These are phyloP conservation scores for Cynanchum wilfordii DNA, from an alignment of 257 asterid genomes.

Conservation along the genomic window DNA sequence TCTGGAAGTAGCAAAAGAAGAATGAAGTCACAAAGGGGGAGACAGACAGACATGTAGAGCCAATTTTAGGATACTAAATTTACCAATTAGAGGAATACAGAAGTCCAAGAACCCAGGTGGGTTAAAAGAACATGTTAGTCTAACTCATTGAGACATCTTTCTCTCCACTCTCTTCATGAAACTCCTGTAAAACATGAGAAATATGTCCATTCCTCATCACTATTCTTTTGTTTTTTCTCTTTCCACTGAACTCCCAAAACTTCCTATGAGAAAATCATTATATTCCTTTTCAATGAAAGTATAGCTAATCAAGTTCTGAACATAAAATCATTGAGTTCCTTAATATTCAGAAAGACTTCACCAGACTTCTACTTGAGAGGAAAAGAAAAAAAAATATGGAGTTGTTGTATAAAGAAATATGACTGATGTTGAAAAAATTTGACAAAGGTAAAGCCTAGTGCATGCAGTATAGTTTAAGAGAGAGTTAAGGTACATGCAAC, in stretches of 20 bases:
- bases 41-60: too few species aligned
- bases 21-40: too few species aligned
- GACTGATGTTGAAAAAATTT: background rate
- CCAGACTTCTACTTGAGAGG: slow-evolving; percentile 3
- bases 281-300: background rate
- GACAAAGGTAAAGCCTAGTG: background rate
- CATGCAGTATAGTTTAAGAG: background rate
- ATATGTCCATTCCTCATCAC: background rate
- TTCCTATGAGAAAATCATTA: background rate
- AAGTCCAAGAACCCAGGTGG: background rate
- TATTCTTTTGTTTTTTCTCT: background rate
- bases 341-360: background rate
- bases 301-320: background rate
- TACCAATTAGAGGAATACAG: background rate
- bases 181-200: background rate
- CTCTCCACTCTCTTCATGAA: background rate
- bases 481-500: background rate
- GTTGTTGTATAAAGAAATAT: background rate
- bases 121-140: background rate
- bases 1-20: too few species aligned
- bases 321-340: background rate
- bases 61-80: background rate
- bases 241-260: background rate
- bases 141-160: background rate
- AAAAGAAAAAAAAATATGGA: background rate